phyloP scores from a whole-genome alignment of 495 filamentous ascomycete genomes.

The Penicillium roqueforti region DNA sequence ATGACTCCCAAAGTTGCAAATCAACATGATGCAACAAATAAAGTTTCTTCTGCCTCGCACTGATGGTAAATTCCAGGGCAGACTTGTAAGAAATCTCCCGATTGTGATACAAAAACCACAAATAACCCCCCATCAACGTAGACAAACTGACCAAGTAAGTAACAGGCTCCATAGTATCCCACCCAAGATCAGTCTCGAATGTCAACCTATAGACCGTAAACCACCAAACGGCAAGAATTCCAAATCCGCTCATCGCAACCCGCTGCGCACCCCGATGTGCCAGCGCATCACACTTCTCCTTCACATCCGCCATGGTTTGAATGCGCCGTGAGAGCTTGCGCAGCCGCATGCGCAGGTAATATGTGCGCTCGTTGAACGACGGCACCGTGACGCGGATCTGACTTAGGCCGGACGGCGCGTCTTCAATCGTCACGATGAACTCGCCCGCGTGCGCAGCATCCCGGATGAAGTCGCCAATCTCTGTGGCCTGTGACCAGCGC shows the following conservation, averaged over 20 bases:
- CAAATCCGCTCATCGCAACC: conserved; percentile 76
- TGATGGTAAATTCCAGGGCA: conserved; percentile 82
- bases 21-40: conserved; percentile 76
- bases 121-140: conserved; percentile 81
- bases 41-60: conserved; percentile 67
- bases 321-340: conserved; percentile 67
- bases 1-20: conserved; percentile 64
- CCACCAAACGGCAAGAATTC: conserved; percentile 72
- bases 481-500: conserved; percentile 85
- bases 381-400: conserved; percentile 79
- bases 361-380: conserved; percentile 81
- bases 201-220: conserved; percentile 70
- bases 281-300: conserved; percentile 73
- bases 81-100: conserved; percentile 81
- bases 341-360: conserved; percentile 74
- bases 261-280: conserved; percentile 74
- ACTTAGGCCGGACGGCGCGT: conserved; percentile 47
- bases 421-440: conserved; percentile 81
- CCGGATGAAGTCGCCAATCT: conserved; percentile 92
- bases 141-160: conserved; percentile 82
- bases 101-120: conserved; percentile 94
- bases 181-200: conserved; percentile 74
- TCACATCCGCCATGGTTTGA: conserved; percentile 62
- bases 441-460: conserved; percentile 80
- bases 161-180: conserved; percentile 90